phyloP scores from a whole-genome alignment of 1,284 basidiomycete genomes.

The Megacollybia platyphylla region DNA sequence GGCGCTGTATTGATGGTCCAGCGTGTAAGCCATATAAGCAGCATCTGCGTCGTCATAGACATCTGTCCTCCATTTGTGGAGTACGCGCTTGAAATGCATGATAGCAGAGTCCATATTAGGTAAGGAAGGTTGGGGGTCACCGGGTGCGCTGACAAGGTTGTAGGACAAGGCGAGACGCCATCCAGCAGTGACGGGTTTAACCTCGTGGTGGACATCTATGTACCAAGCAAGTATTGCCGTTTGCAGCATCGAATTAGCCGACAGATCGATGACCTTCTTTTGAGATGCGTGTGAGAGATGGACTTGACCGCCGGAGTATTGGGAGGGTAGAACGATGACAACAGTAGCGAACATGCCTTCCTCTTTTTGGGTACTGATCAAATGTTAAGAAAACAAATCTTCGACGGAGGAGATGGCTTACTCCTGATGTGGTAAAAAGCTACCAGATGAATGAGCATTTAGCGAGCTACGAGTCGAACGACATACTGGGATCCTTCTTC shows the following conservation, averaged over 20 bases:
- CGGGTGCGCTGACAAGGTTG: conserved; percentile 20
- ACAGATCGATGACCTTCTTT: conserved; percentile 18
- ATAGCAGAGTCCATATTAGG: conserved; percentile 3
- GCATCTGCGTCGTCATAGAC: conserved; percentile 7
- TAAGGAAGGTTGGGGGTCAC: conserved; percentile 4
- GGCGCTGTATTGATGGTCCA: conserved; percentile 17
- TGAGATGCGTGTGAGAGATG: conserved; percentile 21
- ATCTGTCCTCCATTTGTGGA: conserved; percentile 17
- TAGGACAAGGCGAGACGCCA: conserved; percentile 32
- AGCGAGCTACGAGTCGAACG: neutral
- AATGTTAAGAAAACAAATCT: conserved; percentile 6
- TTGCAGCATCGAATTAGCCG: conserved; percentile 13
- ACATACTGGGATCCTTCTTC: conserved; percentile 3
- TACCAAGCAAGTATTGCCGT: conserved; percentile 33
- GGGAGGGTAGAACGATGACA: conserved; percentile 28
- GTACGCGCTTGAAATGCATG: conserved; percentile 12
- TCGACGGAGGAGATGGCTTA: too few relatives aligned
- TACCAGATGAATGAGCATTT: conserved; percentile 5
- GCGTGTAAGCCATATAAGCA: conserved; percentile 15
- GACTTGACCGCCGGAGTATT: conserved; percentile 26
- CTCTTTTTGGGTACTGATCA: conserved; percentile 23
- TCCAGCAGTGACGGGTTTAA: conserved; percentile 29
- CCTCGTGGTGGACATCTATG: conserved; percentile 30
- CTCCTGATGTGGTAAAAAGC: conserved; percentile 17
- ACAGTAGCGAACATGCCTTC: conserved; percentile 32